phyloP scores from a whole-genome alignment of 176 grass and related monocot genomes.

The Aegilops umbellulata region DNA sequence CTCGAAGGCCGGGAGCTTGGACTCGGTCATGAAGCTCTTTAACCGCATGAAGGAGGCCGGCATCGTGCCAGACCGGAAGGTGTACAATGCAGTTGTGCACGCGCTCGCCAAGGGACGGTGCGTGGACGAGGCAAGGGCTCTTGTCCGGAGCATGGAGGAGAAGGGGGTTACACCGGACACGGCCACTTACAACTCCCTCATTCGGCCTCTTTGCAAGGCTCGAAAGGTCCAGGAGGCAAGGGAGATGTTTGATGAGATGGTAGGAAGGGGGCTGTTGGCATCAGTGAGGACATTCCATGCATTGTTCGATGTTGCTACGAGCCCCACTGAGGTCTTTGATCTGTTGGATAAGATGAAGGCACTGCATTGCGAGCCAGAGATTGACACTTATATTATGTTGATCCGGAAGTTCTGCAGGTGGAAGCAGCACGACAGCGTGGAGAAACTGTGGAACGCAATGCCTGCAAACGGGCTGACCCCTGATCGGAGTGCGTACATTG shows the following conservation, averaged over 20 bases:
- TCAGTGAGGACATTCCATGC: conserved; percentile 82
- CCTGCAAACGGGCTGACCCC: conserved; percentile 55
- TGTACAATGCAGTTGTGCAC: conserved; percentile 70
- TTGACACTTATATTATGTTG: conserved; percentile 83
- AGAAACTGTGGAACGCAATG: conserved; percentile 75
- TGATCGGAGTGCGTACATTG: conserved; percentile 79
- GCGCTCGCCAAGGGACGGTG: conserved; percentile 71
- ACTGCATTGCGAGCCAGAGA: conserved; percentile 37
- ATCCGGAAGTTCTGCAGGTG: conserved; percentile 79
- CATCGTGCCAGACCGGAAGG: conserved; percentile 59
- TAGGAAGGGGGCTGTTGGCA: conserved; percentile 48
- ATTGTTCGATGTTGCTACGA: conserved; percentile 54
- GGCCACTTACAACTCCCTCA: conserved; percentile 74
- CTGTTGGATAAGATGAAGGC: conserved; percentile 62
- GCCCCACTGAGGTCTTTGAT: conserved; percentile 55
- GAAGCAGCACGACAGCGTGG: conserved; percentile 65
- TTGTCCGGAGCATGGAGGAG: conserved; percentile 67
- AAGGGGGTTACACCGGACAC: conserved; percentile 53
- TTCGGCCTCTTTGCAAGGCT: conserved; percentile 72
- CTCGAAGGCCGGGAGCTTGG: conserved; percentile 73
- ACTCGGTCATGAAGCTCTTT: conserved; percentile 71
- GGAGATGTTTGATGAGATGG: conserved; percentile 71
- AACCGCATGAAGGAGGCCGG: conserved; percentile 71
- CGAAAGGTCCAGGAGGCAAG: conserved; percentile 53
- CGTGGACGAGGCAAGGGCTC: conserved; percentile 51